Evolutionary conservation across 1,284 basidiomycete species (phyloP), one percentile per base, ranked within the genome.

Genomic region (Tilletia horrida): DNA sequence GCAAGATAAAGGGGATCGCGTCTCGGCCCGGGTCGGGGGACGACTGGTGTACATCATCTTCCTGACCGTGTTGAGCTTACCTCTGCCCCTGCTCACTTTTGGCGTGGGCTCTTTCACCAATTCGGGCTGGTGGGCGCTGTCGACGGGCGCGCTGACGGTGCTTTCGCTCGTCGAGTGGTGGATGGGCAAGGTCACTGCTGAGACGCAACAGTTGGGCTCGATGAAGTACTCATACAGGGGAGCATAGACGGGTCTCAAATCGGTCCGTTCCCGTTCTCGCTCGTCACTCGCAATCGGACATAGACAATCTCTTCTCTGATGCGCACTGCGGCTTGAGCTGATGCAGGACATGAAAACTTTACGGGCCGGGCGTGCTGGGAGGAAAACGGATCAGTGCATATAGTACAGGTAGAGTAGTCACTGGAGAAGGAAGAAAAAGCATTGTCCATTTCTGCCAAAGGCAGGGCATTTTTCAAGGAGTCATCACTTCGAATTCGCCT

Each of bases 151-250:
- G 8, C 16, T 77, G 3, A 68, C 64, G 35, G 45, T 78, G 27
- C 62, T 76, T 62, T 42, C 73, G 23, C 31, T 71, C 16, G 63
- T 68, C 11, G 80, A 81, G 59, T 74, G 69, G 16, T 69, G 66
- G 69, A 81, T 81, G 29, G 63, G 68, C 43, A 72, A 72, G 45
- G 69, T 69, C 9, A 77, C 81, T 55, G 73, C 70, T 21, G 69
- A 77, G 4, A 48, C 76, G 47, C 25, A 75, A 43, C 77, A 79
- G 6, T 67, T 81, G 18, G 68, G 70, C 35, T 74, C 73, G 8
- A 55, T 80, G 29, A 76, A 75, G 69, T 81, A 81, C 69, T 68
- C 73, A 63, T 79, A 80, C 67, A 80, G 80, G 63, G 74, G 76
- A 23, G 80, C 79, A 1, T 81, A 40, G 35, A 40, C 35, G 35